These are phyloP conservation scores for Tylopilus felleus DNA, from an alignment of 768 basidiomycete species.

Conservation along the genomic window DNA sequence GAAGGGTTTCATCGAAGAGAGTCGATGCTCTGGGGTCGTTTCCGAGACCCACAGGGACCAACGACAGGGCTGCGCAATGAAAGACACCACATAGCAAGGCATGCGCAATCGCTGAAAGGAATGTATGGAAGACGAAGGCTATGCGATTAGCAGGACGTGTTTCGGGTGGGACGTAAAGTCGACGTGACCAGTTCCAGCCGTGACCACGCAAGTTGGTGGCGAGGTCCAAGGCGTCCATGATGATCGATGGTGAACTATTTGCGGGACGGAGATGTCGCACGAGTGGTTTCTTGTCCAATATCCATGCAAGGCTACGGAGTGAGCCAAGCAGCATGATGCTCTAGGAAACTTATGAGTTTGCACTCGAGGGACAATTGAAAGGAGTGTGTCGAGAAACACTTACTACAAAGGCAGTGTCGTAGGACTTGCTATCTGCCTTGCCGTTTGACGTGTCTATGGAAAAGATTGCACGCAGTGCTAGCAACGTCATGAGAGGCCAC, in stretches of 20 bases:
- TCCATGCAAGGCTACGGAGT: neutral
- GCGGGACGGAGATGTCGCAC: neutral
- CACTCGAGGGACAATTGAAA: neutral
- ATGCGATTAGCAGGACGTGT: neutral
- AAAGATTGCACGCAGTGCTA: neutral
- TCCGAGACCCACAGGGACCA: neutral
- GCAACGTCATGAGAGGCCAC: neutral
- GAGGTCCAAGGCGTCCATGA: slow-evolving; percentile 3
- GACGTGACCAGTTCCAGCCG: neutral
- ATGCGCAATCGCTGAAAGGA: neutral
- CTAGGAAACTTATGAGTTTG: neutral
- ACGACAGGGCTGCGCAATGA: neutral
- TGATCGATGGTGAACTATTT: neutral
- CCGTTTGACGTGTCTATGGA: neutral
- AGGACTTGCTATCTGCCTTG: neutral
- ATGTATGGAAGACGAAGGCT: neutral
- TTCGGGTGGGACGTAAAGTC: neutral
- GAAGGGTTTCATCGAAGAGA: neutral
- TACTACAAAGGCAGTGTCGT: neutral
- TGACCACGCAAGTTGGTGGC: neutral
- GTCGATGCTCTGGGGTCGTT: neutral
- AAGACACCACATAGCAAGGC: neutral
- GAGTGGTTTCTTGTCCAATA: neutral
- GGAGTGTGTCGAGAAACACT: neutral
- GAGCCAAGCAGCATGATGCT: neutral